phyloP scores from a whole-genome alignment of 2,329 filamentous ascomycete genomes.

The Diaporthe amygdali region DNA sequence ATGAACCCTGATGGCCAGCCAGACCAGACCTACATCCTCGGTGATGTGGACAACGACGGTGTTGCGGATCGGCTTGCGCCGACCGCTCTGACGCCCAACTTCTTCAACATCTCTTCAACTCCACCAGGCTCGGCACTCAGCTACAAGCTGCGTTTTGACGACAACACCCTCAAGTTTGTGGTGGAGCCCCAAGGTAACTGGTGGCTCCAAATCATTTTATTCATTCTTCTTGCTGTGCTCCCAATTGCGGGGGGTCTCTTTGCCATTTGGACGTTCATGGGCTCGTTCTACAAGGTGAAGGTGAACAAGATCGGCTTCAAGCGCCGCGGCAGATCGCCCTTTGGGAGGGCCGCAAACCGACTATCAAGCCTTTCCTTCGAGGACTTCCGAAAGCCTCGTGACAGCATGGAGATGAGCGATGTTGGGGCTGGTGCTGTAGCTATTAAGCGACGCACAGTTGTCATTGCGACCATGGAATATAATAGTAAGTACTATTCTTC shows the following conservation, averaged over 20 bases:
- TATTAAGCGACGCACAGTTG: conserved; percentile 53
- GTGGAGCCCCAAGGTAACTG: conserved; percentile 59
- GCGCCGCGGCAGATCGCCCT: conserved; percentile 34
- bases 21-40: conserved; percentile 63
- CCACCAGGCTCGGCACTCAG: conserved; percentile 60
- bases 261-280: conserved; percentile 62
- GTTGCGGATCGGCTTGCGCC: conserved; percentile 68
- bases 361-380: conserved; percentile 39
- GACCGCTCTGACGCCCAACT: conserved; percentile 56
- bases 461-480: conserved; percentile 77
- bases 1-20: conserved; percentile 67
- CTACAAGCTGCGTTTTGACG: conserved; percentile 61
- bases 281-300: conserved; percentile 64
- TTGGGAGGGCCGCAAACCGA: conserved; percentile 33
- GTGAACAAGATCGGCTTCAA: conserved; percentile 39
- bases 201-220: conserved; percentile 58
- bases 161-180: conserved; percentile 56
- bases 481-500: too few species aligned
- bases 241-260: conserved; percentile 55
- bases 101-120: conserved; percentile 63
- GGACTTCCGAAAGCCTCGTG: conserved; percentile 31
- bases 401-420: conserved; percentile 30
- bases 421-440: conserved; percentile 20
- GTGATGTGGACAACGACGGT: conserved; percentile 66
- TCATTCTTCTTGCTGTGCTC: conserved; percentile 57